phyloP scores from a whole-genome alignment of 2,329 filamentous ascomycete species.

The Periconia sp. region DNA sequence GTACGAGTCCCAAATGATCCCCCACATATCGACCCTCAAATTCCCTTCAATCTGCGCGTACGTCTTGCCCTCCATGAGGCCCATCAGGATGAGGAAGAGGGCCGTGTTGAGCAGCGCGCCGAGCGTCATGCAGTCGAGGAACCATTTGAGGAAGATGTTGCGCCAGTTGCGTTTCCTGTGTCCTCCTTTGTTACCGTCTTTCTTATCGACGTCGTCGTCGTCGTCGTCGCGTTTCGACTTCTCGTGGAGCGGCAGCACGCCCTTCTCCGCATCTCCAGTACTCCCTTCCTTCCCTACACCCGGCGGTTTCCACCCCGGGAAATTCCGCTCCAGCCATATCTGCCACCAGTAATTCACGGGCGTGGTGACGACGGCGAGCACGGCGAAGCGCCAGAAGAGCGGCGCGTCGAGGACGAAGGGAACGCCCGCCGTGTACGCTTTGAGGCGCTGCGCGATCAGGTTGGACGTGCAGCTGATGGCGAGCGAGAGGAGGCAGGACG shows the following conservation, averaged over 20 bases:
- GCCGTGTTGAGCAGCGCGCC: conserved; percentile 67
- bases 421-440: conserved; percentile 35
- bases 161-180: conserved; percentile 38
- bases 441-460: conserved; percentile 39
- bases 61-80: conserved; percentile 48
- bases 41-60: conserved; percentile 32
- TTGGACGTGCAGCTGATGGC: conserved; percentile 42
- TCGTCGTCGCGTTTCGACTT: too few relatives aligned
- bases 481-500: conserved; percentile 38
- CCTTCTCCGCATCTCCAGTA: conserved; percentile 32
- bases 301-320: conserved; percentile 59
- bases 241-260: too few relatives aligned
- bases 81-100: conserved; percentile 64
- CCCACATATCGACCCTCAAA: conserved; percentile 35
- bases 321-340: conserved; percentile 71
- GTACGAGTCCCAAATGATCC: conserved; percentile 61
- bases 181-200: conserved; percentile 29
- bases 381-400: conserved; percentile 41
- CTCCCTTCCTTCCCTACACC: conserved; percentile 17
- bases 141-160: conserved; percentile 68
- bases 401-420: conserved; percentile 42
- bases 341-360: conserved; percentile 90
- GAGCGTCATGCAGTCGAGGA: conserved; percentile 66
- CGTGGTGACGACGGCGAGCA: conserved; percentile 71
- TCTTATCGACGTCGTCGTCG: conserved; percentile 30